Base-by-base conservation (phyloP, 352 stramenopile species). In the Pythium rhizo-oryzae region DNA sequence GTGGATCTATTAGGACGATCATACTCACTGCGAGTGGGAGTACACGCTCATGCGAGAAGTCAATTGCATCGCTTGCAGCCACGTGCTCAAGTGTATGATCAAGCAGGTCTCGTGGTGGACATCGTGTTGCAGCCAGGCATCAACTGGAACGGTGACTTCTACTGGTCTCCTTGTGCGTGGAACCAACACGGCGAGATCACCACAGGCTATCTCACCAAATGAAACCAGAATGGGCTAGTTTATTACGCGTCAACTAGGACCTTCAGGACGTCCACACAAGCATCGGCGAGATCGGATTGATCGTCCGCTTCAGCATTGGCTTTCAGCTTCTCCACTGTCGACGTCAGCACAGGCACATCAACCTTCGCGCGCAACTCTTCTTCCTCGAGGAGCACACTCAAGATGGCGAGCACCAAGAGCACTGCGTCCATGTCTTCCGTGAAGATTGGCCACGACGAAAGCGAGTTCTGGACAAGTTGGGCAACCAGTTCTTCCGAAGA, bases 91-190 rank as follows among this genome's bases (percentile, higher is more conserved):
- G 71, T 92, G 8, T 92, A 86, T 64, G 74, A 77, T n/a, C 67
- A 58, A 33, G 54, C 65, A 0, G 80, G 79, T 21, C 70, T 87
- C n/a, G 37, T 85, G 49, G 75, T 77, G 60, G 75, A 89, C 52
- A 63, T 54, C 21, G 67, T 59, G 16, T 60, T 78, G 7, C 55
- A 39, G 0, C 49, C 39, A 4, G 61, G 74, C 25, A 57, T 60
- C 8, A 54, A 60, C 51, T 89, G 70, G 66, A 71, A 68, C 59
- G 59, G 65, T 23, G 60, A 72, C 6, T 86, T 87, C 56, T 89
- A 90, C 58, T 87, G 79, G 81, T 59, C 62, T 28, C 71, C 87
- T 9, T 89, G 84, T 60, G 74, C 24, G 5, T 92, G 84, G 84
- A 62, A 79, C 47, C 43, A 25, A 30, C 49, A 30, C 35, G 84